phyloP scores from a whole-genome alignment of 306 rosid genomes.

The Corylus avellana region DNA sequence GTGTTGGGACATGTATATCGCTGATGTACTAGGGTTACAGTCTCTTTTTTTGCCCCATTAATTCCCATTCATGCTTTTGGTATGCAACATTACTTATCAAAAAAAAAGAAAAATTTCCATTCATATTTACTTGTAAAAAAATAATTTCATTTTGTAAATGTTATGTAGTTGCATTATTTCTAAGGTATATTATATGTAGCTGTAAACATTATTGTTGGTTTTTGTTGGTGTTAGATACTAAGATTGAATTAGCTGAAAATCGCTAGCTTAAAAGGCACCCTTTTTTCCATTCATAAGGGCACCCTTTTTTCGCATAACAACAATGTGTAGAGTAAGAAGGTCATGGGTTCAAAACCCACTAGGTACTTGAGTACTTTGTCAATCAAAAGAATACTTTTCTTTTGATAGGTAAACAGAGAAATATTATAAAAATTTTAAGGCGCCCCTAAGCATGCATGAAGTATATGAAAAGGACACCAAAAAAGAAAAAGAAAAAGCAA shows the following conservation, averaged over 20 bases:
- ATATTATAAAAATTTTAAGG: no score
- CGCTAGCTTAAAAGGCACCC: background rate
- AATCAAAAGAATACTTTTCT: background rate
- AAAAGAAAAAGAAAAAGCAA: no score
- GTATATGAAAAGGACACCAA: no score
- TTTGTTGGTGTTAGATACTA: background rate
- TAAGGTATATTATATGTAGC: background rate
- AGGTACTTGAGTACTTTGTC: background rate
- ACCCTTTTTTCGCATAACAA: background rate
- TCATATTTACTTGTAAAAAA: background rate
- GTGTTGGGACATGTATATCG: background rate
- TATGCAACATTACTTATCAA: no score
- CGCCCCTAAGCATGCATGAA: no score
- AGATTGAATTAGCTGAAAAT: background rate
- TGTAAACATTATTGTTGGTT: background rate
- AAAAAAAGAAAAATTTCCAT: no score
- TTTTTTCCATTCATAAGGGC: background rate
- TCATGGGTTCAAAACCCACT: background rate
- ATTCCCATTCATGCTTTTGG: background rate
- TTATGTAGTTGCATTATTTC: background rate
- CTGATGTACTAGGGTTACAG: background rate
- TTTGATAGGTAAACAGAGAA: no score
- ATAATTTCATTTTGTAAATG: background rate
- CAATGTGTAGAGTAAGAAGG: background rate
- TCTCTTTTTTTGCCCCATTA: background rate